Evolutionary conservation across 2,329 filamentous ascomycete genomes (phyloP).

Genomic region (Graphilbum ipis-grandicollis): DNA sequence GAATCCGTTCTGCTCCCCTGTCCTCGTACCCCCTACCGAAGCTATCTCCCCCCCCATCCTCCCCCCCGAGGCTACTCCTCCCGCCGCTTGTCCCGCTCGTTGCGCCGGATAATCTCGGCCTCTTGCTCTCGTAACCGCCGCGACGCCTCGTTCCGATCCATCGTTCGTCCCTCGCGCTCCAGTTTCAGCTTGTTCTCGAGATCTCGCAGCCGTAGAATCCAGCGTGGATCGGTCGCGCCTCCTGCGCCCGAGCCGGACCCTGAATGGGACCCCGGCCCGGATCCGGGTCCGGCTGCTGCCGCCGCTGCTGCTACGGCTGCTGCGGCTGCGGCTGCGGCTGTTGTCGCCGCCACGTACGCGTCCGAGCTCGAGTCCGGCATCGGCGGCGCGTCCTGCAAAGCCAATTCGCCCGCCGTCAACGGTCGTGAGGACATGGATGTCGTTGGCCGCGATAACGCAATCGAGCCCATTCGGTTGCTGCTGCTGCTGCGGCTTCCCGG

Average conservation of each 20-base stretch:
- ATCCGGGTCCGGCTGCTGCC: no score
- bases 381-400: constrained; percentile 9
- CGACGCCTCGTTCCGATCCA: constrained; percentile 71
- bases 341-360: constrained; percentile 16
- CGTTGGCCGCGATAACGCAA: constrained; percentile 5
- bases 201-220: constrained; percentile 73
- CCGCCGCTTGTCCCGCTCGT: constrained; percentile 5
- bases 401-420: constrained; percentile 12
- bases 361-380: background rate
- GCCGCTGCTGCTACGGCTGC: constrained; percentile 4
- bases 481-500: background rate
- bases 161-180: constrained; percentile 68
- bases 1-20: no score
- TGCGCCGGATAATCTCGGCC: constrained; percentile 9
- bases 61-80: background rate
- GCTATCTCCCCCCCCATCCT: no score
- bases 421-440: constrained; percentile 6
- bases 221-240: constrained; percentile 44
- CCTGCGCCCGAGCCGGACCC: background rate
- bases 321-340: constrained; percentile 3
- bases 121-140: constrained; percentile 53
- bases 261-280: no score
- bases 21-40: no score
- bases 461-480: background rate
- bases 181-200: constrained; percentile 78